Base-by-base conservation (phyloP, 148 eudicot genomes). In the Simmondsia chinensis region DNA sequence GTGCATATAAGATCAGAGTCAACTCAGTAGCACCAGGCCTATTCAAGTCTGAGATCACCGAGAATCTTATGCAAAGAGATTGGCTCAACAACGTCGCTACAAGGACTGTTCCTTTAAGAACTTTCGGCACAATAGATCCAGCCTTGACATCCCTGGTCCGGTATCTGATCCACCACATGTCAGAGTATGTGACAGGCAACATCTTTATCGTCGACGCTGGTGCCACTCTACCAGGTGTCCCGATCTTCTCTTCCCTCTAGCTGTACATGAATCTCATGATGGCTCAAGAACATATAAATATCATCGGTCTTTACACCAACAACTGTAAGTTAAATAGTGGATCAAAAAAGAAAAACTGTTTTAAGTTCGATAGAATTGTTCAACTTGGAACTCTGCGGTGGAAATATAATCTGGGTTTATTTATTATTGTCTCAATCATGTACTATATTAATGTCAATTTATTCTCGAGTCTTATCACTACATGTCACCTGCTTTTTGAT, bases 231-330 rank as follows among this genome's bases (percentile, higher is more conserved):
- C 74, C 88, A 0, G 88, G 88, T 21, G 50, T 77, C 4, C 88
- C 88, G n/a, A 66, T 80, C 38, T 80, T 66, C 61, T 84, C 88
- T 16, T 80, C 84, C 4, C 79, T 80, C 9, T 83, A 61, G 36
- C 33, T 33, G 5, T 18, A n/a, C 6, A 7, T 36, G 19, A 13
- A 14, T n/a, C n/a, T n/a, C n/a, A n/a, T n/a, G n/a, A n/a, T n/a
- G n/a, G n/a, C n/a, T n/a, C n/a, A n/a, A n/a, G n/a, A n/a, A n/a
- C n/a, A n/a, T n/a, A n/a, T n/a, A n/a, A n/a, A n/a, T n/a, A n/a
- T n/a, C n/a, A n/a, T n/a, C n/a, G n/a, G n/a, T n/a, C n/a, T n/a
- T n/a, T n/a, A n/a, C n/a, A n/a, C n/a, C n/a, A n/a, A n/a, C n/a
- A n/a, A n/a, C n/a, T n/a, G n/a, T n/a, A n/a, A n/a, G n/a, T n/a